phyloP scores from a whole-genome alignment of 2,329 filamentous ascomycete genomes.

The Ophiostoma novo-ulmi region DNA sequence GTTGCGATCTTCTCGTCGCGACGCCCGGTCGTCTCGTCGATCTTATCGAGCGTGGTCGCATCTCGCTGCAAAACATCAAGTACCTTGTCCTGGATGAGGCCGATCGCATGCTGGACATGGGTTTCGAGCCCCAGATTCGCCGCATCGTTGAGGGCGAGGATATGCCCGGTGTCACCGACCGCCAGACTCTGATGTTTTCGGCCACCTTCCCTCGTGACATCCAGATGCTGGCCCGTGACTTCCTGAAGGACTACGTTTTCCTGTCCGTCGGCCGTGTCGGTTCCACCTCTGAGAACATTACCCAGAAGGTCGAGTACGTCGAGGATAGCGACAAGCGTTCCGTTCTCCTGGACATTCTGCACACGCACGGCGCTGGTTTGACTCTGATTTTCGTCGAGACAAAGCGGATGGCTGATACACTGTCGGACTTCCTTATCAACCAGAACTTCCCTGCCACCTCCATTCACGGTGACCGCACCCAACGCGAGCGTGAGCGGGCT shows the following conservation, averaged over 20 bases:
- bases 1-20: conserved; percentile 93
- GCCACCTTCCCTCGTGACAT: conserved; percentile 99
- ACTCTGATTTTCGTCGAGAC: conserved; percentile 99
- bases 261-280: conserved; percentile 96
- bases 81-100: conserved; percentile 98
- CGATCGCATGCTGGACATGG: conserved; percentile 99
- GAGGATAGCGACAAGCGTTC: conserved; percentile 96
- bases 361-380: conserved; percentile 81
- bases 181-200: conserved; percentile 99
- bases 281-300: conserved; percentile 99
- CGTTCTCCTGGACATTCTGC: conserved; percentile 91
- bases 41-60: conserved; percentile 95
- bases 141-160: conserved; percentile 98
- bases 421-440: conserved; percentile 98
- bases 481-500: conserved; percentile 97
- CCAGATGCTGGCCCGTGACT: conserved; percentile 97
- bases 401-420: conserved; percentile 97
- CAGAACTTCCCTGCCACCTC: conserved; percentile 97
- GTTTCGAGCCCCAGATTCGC: conserved; percentile 99
- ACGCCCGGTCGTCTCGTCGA: conserved; percentile 97
- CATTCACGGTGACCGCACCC: conserved; percentile 96
- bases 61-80: conserved; percentile 97
- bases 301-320: conserved; percentile 94
- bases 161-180: conserved; percentile 77
- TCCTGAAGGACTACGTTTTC: conserved; percentile 99